These are phyloP conservation scores for Suhomyces kilbournensis DNA, from an alignment of 805 yeast genomes.

Conservation along the genomic window DNA sequence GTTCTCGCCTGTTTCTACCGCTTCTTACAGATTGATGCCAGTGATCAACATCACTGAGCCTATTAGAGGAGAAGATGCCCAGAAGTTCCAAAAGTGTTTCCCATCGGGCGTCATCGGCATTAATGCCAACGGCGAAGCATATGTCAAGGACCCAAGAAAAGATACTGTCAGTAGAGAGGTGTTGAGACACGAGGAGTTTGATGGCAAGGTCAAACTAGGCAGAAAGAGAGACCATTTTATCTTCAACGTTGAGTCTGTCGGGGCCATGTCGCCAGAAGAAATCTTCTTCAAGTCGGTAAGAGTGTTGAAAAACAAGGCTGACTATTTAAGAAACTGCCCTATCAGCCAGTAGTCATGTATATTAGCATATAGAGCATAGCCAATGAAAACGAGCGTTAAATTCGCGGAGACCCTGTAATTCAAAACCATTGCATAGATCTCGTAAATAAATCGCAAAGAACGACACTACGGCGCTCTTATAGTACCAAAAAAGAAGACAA, in stretches of 20 bases:
- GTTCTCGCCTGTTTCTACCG: conserved; percentile 95
- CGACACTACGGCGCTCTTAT: background rate
- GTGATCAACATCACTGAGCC: conserved; percentile 73
- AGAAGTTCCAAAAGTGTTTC: conserved; percentile 82
- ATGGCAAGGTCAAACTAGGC: conserved; percentile 86
- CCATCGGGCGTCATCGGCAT: conserved; percentile 90
- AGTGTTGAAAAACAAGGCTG: conserved; percentile 81
- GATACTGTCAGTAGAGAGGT: conserved; percentile 98
- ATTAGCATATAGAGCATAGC: conserved; percentile 1
- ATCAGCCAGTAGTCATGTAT: conserved; percentile 48
- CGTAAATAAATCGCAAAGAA: background rate
- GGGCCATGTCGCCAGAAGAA: conserved; percentile 97
- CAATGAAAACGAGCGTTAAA: background rate
- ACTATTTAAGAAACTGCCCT: conserved; percentile 74
- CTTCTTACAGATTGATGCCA: conserved; percentile 91
- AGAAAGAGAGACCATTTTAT: conserved; percentile 90
- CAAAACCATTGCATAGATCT: background rate
- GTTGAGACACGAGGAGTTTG: conserved; percentile 86
- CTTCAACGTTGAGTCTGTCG: conserved; percentile 90
- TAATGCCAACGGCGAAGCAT: conserved; percentile 64
- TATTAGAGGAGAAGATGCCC: conserved; percentile 73
- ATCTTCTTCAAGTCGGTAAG: conserved; percentile 88
- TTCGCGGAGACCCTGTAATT: background rate
- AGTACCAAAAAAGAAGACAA: background rate
- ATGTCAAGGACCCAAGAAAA: conserved; percentile 82